phyloP scores from a whole-genome alignment of 148 eudicot species.

The Rhododendron ovatum region DNA sequence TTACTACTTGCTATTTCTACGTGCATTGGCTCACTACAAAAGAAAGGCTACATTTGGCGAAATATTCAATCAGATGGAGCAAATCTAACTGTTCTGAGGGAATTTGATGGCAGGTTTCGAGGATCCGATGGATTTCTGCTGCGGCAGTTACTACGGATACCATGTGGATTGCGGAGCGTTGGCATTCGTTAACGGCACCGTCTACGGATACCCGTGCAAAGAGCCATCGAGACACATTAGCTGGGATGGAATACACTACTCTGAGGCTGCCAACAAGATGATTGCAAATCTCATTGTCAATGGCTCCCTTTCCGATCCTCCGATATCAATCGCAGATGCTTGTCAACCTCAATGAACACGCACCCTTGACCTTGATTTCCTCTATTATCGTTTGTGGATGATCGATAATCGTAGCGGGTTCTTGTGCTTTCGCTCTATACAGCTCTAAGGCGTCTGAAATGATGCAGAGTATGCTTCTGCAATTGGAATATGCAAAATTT shows the following conservation, averaged over 20 bases:
- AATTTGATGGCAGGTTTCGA: conserved; percentile 27
- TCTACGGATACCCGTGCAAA: conserved; percentile 18
- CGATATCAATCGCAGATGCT: conserved; percentile 25
- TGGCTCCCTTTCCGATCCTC: conserved; percentile 37
- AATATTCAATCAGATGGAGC: not conserved
- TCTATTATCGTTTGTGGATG: not conserved
- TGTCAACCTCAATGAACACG: conserved; percentile 12
- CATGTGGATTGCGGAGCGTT: conserved; percentile 3
- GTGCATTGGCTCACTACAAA: not conserved
- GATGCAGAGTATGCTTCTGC: not conserved
- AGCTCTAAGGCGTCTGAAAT: not conserved
- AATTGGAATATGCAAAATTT: not conserved
- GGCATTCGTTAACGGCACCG: conserved; percentile 11
- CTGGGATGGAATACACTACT: conserved; percentile 47
- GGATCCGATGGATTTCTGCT: conserved; percentile 25
- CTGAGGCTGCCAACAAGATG: conserved; percentile 33
- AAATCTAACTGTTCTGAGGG: not conserved
- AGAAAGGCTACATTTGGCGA: not conserved
- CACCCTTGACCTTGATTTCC: not conserved
- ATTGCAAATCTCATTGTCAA: conserved; percentile 20
- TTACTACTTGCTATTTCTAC: not conserved
- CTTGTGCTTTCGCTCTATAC: not conserved
- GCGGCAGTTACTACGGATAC: conserved; percentile 20
- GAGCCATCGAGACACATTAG: conserved; percentile 29
- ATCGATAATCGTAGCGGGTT: not conserved